Conservation (phyloP, 352 stramenopile genomes). For the Globisporangium sylvaticum region DNA sequence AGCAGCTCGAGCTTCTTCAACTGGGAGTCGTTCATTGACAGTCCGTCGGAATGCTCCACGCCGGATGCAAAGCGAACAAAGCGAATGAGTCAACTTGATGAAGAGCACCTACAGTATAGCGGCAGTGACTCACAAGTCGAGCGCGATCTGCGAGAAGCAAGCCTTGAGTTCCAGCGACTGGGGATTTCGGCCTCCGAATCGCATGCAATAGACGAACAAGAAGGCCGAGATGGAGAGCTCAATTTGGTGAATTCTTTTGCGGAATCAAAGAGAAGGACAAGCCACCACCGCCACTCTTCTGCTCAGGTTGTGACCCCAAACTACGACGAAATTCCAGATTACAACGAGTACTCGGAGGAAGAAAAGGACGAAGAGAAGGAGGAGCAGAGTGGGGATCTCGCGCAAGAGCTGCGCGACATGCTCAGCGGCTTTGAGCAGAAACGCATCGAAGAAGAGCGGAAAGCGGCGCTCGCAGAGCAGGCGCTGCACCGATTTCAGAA, state of each 20-base stretch:
- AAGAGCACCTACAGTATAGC: neutral
- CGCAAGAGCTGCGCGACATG: conserved; percentile 57
- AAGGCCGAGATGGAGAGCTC: neutral
- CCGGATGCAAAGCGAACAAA: conserved; percentile 21
- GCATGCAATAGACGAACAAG: neutral
- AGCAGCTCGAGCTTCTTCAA: conserved; percentile 33
- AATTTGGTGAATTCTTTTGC: conserved; percentile 7
- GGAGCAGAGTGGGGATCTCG: conserved; percentile 37
- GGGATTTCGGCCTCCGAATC: neutral
- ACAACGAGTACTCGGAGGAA: conserved; percentile 14
- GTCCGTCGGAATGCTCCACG: conserved; percentile 32
- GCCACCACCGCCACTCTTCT: neutral
- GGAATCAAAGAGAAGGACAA: neutral
- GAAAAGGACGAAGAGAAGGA: conserved; percentile 34
- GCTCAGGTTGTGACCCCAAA: neutral
- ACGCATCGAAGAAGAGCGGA: conserved; percentile 62
- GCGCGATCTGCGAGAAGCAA: conserved; percentile 2
- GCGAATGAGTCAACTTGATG: conserved; percentile 8
- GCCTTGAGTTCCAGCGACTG: conserved; percentile 1
- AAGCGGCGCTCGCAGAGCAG: conserved; percentile 40
- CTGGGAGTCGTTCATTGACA: conserved; percentile 69
- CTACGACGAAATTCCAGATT: conserved; percentile 3
- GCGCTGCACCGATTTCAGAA: conserved; percentile 54
- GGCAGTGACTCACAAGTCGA: neutral
- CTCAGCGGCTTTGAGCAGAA: conserved; percentile 51